Evolutionary conservation across 2,329 filamentous ascomycete species (phyloP), one percentile per base, ranked within the genome.

Genomic region (Dissoconium aciculare): DNA sequence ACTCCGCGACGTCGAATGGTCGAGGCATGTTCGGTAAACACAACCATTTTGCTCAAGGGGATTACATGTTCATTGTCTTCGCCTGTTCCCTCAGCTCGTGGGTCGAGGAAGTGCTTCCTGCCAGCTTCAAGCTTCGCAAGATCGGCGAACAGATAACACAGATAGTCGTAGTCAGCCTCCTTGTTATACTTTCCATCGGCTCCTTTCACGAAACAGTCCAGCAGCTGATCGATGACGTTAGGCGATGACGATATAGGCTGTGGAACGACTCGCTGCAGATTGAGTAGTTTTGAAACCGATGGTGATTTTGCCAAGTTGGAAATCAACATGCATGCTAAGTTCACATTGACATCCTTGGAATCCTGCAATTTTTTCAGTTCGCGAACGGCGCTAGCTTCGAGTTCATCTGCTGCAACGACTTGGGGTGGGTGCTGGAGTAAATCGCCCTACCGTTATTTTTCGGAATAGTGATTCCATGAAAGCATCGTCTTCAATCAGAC

Each of bases 161-260:
- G 69, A 56, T 95, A 94, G 59, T 98, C 84, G 54, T 74, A 95
- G 56, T 87, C 70, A 37, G 84, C 84, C 15, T 78, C 55, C 50
- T 79, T 77, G 64, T 95, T 95, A 56, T 89, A 84, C 6, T 67
- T 64, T 14, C 78, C 79, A 38, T 79, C 75, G 13, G 81, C 75
- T 12, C 87, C 87, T 60, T 89, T 91, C 51, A 95, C 89, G 52
- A 98, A 98, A 45, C 91, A 77, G 54, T 95, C 89, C 54, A 98
- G 73, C 16, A 98, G 63, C 56, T 95, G 89, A 54, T 94, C 84
- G 46, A 95, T 71, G 4, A 82, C 75, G 35, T 71, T 65, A 19
- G 75, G 68, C 24, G 82, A 80, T 1, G 72, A 78, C 4, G 71
- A 74, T 5, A 93, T 68, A n/a, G 66, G 64, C 33, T 74, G 69